These are phyloP conservation scores for Suhomyces taliae DNA, from an alignment of 1,139 yeast genomes.

Conservation along the genomic window DNA sequence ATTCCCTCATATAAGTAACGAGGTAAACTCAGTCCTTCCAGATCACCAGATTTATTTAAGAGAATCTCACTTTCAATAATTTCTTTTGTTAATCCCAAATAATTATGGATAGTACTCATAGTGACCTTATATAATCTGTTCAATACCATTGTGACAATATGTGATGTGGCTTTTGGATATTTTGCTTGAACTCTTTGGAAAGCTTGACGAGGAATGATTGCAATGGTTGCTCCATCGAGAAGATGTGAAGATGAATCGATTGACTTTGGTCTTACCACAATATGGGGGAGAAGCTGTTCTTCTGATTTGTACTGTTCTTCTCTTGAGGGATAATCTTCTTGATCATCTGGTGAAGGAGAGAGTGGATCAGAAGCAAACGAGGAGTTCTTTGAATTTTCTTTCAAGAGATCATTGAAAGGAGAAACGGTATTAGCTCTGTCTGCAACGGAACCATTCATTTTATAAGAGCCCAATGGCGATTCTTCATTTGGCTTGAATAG, in stretches of 20 bases:
- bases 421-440: slow-evolving; percentile 2
- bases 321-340: not conserved
- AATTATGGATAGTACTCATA: slow-evolving; percentile 83
- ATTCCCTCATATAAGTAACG: slow-evolving; percentile 60
- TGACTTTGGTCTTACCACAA: slow-evolving; percentile 60
- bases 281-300: slow-evolving; percentile 33
- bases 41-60: slow-evolving; percentile 51
- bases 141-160: slow-evolving; percentile 88
- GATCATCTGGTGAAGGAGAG: slow-evolving; percentile 1
- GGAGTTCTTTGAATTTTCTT: slow-evolving; percentile 8
- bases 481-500: slow-evolving; percentile 33
- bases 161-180: slow-evolving; percentile 89
- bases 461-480: not conserved
- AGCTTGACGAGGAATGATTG: slow-evolving; percentile 85
- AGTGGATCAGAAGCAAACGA: not conserved
- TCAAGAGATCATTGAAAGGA: slow-evolving; percentile 15
- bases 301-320: not conserved
- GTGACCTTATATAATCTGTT: slow-evolving; percentile 88
- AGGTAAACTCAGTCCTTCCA: slow-evolving; percentile 45
- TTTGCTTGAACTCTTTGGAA: slow-evolving; percentile 70
- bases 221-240: slow-evolving; percentile 67
- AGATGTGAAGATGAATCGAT: slow-evolving; percentile 8
- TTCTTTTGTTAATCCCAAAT: slow-evolving; percentile 81
- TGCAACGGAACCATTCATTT: slow-evolving; percentile 17
- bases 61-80: slow-evolving; percentile 73